Evolutionary conservation across 352 stramenopile species (phyloP).

Genomic region (Phytophthora chlamydospora): DNA sequence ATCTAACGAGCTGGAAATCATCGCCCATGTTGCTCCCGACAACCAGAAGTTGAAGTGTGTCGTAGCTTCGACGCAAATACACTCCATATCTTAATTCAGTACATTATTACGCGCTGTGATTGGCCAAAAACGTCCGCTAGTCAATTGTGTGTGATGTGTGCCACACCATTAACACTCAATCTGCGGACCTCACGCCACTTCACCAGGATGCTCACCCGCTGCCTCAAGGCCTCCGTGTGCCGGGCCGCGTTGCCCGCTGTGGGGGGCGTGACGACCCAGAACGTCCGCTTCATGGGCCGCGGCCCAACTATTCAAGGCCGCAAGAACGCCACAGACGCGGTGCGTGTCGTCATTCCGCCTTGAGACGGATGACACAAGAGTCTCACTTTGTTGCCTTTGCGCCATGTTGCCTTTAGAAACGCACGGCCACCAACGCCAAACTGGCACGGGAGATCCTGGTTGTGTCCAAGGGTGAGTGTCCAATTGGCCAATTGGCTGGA

Average conservation of each 20-base stretch:
- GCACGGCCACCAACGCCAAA: conserved; percentile 77
- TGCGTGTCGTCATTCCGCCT: conserved; percentile 22
- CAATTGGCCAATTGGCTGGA: no score
- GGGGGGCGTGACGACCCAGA: conserved; percentile 41
- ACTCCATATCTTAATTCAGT: no score
- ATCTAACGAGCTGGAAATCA: no score
- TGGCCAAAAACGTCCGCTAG: no score
- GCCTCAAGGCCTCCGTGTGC: conserved; percentile 10
- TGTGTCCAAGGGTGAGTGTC: conserved; percentile 64
- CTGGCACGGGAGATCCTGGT: conserved; percentile 76
- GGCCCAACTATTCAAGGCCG: conserved; percentile 80
- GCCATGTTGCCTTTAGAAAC: conserved; percentile 52
- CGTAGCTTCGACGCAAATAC: no score
- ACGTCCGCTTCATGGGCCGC: conserved; percentile 76
- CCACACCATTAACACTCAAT: conserved; percentile 10
- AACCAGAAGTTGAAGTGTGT: no score
- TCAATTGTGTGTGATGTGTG: conserved; percentile 3
- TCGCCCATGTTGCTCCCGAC: no score
- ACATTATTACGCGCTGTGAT: no score
- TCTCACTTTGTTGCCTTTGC: not conserved
- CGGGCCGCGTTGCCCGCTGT: conserved; percentile 1
- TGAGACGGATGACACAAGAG: no score
- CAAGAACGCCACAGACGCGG: conserved; percentile 82
- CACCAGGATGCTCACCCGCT: conserved; percentile 28
- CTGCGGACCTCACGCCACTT: not conserved